Percentiles rank a stretch among this genome's conserved stretches.
Evolutionary conservation across 371 early-diverging fungal species (phyloP).

Genomic region (Conidiobolus incongruus): DNA sequence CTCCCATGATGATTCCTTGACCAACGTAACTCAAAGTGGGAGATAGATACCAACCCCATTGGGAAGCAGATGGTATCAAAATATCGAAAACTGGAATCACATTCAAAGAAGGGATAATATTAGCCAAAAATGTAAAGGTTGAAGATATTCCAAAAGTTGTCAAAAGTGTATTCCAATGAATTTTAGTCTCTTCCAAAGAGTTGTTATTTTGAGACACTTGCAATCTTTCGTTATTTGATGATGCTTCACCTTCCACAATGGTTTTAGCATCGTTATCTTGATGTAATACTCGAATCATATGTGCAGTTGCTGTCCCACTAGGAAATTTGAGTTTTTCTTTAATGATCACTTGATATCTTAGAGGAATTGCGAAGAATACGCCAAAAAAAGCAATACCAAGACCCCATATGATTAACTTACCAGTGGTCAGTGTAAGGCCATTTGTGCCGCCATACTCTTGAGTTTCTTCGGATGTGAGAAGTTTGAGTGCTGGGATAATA

Average conservation of each 20-base stretch:
- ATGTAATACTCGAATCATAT: slow-evolving; percentile 60
- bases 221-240: slow-evolving; percentile 10
- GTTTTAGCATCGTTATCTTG: slow-evolving; percentile 13
- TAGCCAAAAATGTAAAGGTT: not conserved
- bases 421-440: slow-evolving; percentile 15
- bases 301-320: slow-evolving; percentile 68
- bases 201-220: slow-evolving; percentile 11
- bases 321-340: slow-evolving; percentile 64
- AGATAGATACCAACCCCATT: slow-evolving; percentile 55
- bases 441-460: slow-evolving; percentile 11
- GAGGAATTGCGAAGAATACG: slow-evolving; percentile 70
- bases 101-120: not conserved
- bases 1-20: slow-evolving; percentile 69
- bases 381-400: slow-evolving; percentile 71
- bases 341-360: slow-evolving; percentile 55
- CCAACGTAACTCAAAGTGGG: slow-evolving; percentile 49
- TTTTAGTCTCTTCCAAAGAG: not conserved
- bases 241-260: not conserved
- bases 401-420: slow-evolving; percentile 46
- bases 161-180: not conserved
- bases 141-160: slow-evolving; percentile 1
- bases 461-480: slow-evolving; percentile 27
- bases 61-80: slow-evolving; percentile 7
- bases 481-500: slow-evolving; percentile 44
- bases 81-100: not conserved